Evolutionary conservation across 805 yeast genomes (phyloP).

Genomic region (Ascoidea tarda): DNA sequence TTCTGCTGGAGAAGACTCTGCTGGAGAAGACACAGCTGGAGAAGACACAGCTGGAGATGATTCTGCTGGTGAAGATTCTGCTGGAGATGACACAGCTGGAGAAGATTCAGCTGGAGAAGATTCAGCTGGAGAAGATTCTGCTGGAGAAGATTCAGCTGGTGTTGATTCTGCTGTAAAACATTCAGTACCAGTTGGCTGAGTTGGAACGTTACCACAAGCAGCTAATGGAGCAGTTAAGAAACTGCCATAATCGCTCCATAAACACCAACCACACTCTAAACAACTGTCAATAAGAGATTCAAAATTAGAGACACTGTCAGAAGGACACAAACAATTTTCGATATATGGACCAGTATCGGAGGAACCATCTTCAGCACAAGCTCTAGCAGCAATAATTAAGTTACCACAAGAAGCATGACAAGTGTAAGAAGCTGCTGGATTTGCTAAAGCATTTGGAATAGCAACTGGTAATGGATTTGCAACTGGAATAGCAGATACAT

Average conservation of each 20-base stretch:
- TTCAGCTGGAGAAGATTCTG: not conserved
- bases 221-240: conserved; percentile 17
- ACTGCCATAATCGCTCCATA: conserved; percentile 20
- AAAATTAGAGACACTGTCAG: conserved; percentile 10
- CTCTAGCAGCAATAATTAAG: conserved; percentile 18
- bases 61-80: conserved; percentile 2
- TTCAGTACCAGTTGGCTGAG: conserved; percentile 20
- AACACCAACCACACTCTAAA: conserved; percentile 25
- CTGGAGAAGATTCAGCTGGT: conserved; percentile 6
- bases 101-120: conserved; percentile 2
- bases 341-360: conserved; percentile 8
- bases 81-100: conserved; percentile 3
- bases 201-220: conserved; percentile 15
- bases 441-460: too few species aligned
- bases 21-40: too few species aligned
- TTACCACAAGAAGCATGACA: conserved; percentile 22
- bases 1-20: too few species aligned
- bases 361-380: conserved; percentile 15
- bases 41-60: too few species aligned
- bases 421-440: conserved; percentile 14
- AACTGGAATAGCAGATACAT: too few species aligned
- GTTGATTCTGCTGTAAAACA: conserved; percentile 14
- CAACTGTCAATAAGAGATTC: conserved; percentile 14
- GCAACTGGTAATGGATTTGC: too few species aligned
- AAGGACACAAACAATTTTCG: conserved; percentile 13